Base-by-base conservation (phyloP, 305 asterid genomes). In the Rubia balearica region DNA sequence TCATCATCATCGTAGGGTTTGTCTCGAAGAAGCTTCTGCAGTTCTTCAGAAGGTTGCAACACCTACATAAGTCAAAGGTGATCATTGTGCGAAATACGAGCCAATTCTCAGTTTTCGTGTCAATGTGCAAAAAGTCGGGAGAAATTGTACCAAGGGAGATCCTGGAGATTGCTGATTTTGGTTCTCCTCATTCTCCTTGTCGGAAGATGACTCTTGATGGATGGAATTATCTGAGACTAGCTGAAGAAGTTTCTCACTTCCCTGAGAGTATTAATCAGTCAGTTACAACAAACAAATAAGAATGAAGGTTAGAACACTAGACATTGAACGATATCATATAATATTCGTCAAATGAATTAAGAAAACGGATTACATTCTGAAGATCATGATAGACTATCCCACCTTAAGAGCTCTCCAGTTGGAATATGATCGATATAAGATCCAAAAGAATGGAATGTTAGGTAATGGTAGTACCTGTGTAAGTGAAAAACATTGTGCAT, bases 351-450 rank as follows among this genome's bases (percentile, higher is more conserved):
- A 67, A 48, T 57, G 33, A 67, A 27, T 67, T 16, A 8, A 66
- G 19, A 43, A 66, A 41, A 67, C 22, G 1, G 19, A 33, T 12
- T 6, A 51, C 13, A 48, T 67, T 12, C 11, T 5, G 43, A 68
- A 33, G 45, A 8, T 14, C 24, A 68, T 11, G 21, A 43, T 69
- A 30, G 48, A 1, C 22, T 55, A 80, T 61, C 49, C 60, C 12
- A 87, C 99, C 96, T 89, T 95, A 65, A 95, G 88, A 77, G 99
- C 98, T 86, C 97, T 89, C 93, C 97, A 94, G 83, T 94, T 97
- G 65, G 98, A 94, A 82, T 94, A 94, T 38, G 99, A 77, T 9
- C 99, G 98, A 81, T 88, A 94, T 73, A 88, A 84, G 81, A 87
- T 68, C 99, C 99, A 94, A 80, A 91, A 94, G 92, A 94, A 94